These are phyloP conservation scores for Emmonsia crescens DNA, from an alignment of 2,329 filamentous ascomycete species.

Conservation along the genomic window DNA sequence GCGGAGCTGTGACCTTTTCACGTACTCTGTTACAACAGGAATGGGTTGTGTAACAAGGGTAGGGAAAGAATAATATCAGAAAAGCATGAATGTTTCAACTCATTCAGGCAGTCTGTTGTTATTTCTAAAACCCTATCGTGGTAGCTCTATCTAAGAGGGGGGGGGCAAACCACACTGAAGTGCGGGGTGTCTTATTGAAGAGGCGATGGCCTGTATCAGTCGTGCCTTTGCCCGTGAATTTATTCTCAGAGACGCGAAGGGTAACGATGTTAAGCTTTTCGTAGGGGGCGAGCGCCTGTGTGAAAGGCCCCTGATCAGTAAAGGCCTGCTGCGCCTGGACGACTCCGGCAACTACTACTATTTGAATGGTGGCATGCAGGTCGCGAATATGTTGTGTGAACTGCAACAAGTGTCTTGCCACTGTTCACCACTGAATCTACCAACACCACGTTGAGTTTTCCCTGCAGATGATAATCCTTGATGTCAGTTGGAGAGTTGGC, in stretches of 20 bases:
- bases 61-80: too few species aligned
- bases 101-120: too few species aligned
- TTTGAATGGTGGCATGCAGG: constrained; percentile 29
- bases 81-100: too few species aligned
- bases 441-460: constrained; percentile 37
- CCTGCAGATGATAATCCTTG: constrained; percentile 30
- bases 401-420: constrained; percentile 39
- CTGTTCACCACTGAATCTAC: constrained; percentile 54
- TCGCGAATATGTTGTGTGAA: constrained; percentile 41
- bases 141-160: too few species aligned
- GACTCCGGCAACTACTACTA: constrained; percentile 47
- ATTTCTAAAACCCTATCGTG: too few species aligned
- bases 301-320: constrained; percentile 4
- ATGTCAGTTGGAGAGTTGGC: constrained; percentile 33
- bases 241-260: constrained; percentile 46
- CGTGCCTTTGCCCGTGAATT: constrained; percentile 40
- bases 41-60: too few species aligned
- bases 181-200: too few species aligned
- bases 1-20: too few species aligned
- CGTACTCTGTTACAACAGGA: too few species aligned
- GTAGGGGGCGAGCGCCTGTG: constrained; percentile 12
- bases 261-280: constrained; percentile 37
- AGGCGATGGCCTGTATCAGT: constrained; percentile 52
- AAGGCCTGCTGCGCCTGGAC: constrained; percentile 35
- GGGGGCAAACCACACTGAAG: too few species aligned